Percentiles rank a stretch among this genome's conserved stretches.
Conservation (phyloP, 164 flowering plant species). For the Paratinospora sagittata region DNA sequence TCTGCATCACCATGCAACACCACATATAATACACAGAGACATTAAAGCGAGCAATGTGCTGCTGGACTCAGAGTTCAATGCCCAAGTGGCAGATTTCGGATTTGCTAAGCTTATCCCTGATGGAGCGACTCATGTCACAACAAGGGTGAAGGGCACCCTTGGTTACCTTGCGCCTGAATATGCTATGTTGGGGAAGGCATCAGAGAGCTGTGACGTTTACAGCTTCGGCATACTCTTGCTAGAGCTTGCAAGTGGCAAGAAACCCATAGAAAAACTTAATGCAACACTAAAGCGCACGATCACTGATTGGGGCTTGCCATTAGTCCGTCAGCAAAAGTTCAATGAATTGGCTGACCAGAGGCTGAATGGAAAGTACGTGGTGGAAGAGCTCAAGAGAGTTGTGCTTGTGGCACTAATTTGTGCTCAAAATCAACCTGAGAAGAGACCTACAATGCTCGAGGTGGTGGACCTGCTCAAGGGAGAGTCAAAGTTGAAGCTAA, state of each 20-base stretch:
- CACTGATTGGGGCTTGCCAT: constrained; percentile 72
- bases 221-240: constrained; percentile 75
- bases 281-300: constrained; percentile 40
- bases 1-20: constrained; percentile 70
- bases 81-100: constrained; percentile 77
- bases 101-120: constrained; percentile 76
- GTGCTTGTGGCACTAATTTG: constrained; percentile 57
- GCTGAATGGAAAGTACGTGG: constrained; percentile 48
- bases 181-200: constrained; percentile 74
- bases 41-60: constrained; percentile 79
- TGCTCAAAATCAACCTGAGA: constrained; percentile 60
- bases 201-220: constrained; percentile 78
- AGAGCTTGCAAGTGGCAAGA: constrained; percentile 65
- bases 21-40: constrained; percentile 75
- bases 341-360: constrained; percentile 64
- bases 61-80: constrained; percentile 58
- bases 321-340: constrained; percentile 58
- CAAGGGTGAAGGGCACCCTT: constrained; percentile 77
- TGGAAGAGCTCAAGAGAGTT: constrained; percentile 63
- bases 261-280: constrained; percentile 52
- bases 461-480: constrained; percentile 73
- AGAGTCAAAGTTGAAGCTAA: constrained; percentile 55
- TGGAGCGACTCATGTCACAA: constrained; percentile 73
- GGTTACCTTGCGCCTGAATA: constrained; percentile 88
- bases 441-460: constrained; percentile 78